Percentiles rank a stretch among this genome's conserved stretches.
phyloP scores from a whole-genome alignment of 441 rosid genomes.

The Gossypium lobatum region DNA sequence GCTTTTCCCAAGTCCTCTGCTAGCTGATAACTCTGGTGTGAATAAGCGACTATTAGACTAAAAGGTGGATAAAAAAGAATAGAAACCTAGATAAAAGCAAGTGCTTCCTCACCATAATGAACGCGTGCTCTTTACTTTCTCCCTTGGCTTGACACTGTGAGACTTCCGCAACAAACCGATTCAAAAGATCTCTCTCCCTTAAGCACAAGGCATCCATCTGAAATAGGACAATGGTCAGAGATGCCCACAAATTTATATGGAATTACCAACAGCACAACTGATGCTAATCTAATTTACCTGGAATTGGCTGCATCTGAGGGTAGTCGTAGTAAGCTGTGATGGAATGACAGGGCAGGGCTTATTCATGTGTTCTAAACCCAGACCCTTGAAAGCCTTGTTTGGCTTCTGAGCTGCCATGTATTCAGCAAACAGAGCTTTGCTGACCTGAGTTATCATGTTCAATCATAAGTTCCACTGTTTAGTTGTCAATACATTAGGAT shows the following conservation, averaged over 20 bases:
- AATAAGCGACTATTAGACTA: slow-evolving; percentile 12
- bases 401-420: slow-evolving; percentile 54
- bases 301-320: slow-evolving; percentile 63
- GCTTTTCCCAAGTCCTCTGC: slow-evolving; percentile 91
- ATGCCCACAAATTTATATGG: neutral
- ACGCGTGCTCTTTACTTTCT: slow-evolving; percentile 55
- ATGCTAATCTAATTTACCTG: slow-evolving; percentile 43
- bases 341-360: slow-evolving; percentile 60
- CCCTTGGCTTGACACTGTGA: slow-evolving; percentile 56
- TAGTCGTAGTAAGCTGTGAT: slow-evolving; percentile 54
- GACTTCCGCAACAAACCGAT: slow-evolving; percentile 59
- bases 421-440: slow-evolving; percentile 83
- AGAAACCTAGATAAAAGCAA: slow-evolving; percentile 1
- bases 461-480: slow-evolving; percentile 4
- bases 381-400: slow-evolving; percentile 58
- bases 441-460: slow-evolving; percentile 45
- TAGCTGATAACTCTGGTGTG: slow-evolving; percentile 59
- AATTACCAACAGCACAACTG: neutral
- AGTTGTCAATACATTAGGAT: slow-evolving; percentile 1
- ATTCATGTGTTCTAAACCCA: slow-evolving; percentile 89
- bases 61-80: neutral
- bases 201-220: slow-evolving; percentile 63
- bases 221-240: slow-evolving; percentile 9
- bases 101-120: slow-evolving; percentile 43
- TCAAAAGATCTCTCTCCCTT: slow-evolving; percentile 85